Evolutionary conservation across 2,329 filamentous ascomycete species (phyloP), one percentile per base, ranked within the genome.

Genomic region (Cryphonectria naterciae): DNA sequence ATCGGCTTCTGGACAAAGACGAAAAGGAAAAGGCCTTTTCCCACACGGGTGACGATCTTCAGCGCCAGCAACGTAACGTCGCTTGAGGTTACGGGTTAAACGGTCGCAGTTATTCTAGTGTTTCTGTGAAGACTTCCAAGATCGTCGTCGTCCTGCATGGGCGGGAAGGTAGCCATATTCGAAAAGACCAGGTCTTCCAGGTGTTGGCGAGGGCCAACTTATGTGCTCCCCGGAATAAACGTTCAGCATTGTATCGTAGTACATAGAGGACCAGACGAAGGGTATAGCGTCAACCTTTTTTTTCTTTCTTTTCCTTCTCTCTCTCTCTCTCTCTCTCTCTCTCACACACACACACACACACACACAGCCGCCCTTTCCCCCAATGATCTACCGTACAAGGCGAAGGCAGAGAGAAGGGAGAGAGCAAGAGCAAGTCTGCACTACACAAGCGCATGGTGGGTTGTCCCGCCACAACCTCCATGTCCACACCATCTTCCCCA

Each of bases 51-150:
- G 54, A 52, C 28, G 63, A 61, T 61, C 62, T 65, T 37, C 52
- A 54, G 11, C 60, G 58, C 32, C n/a, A 28, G 65, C 37, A 60
- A 32, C 54, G 54, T 62, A 39, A 61, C 65, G 35, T 58, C 17
- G 39, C 49, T 41, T 43, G 65, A 49, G 46, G 56, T 61, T 28
- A 52, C 37, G 39, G 37, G 37, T 43, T 52, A 49, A 46, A 17
- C 60, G 25, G n/a, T 60, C 28, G 65, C 43, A 46, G 52, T 19
- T 35, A 35, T 71, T 65, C 61, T 68, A 68, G 69, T 65, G 69
- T 61, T 68, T 71, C 66, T 68, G 28, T 52, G 39, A 68, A 19
- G 39, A 25, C 66, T 71, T 71, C 70, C 70, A 66, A 69, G 70
- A 71, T 69, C 67, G 58, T 65, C 67, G 28, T 49, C 61, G 46